phyloP scores from a whole-genome alignment of 805 yeast genomes.

The Zygosaccharomyces kombuchaensis region DNA sequence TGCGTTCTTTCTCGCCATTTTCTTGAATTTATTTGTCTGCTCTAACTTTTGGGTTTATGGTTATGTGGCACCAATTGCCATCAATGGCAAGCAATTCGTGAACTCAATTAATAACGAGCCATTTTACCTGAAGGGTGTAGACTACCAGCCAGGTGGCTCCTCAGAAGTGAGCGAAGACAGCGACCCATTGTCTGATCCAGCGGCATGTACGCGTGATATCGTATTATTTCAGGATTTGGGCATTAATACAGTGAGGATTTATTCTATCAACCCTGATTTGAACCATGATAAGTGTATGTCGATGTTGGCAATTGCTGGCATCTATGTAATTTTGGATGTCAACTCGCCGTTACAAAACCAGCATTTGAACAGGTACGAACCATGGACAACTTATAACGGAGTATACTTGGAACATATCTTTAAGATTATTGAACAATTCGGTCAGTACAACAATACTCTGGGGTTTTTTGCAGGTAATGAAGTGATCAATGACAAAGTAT shows the following conservation, averaged over 20 bases:
- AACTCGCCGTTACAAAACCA: constrained; percentile 79
- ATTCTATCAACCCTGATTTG: constrained; percentile 76
- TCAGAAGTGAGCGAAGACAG: constrained; percentile 52
- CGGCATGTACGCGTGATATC: constrained; percentile 76
- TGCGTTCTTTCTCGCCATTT: not conserved
- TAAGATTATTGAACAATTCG: constrained; percentile 73
- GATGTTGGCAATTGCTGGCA: constrained; percentile 83
- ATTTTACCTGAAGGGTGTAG: constrained; percentile 81
- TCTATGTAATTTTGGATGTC: constrained; percentile 86
- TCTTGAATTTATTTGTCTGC: not conserved
- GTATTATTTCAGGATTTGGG: constrained; percentile 77
- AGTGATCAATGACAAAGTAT: constrained; percentile 71
- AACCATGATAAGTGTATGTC: constrained; percentile 92
- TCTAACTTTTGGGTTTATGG: constrained; percentile 15
- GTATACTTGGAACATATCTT: constrained; percentile 72
- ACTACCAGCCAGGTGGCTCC: constrained; percentile 95
- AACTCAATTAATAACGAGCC: constrained; percentile 73
- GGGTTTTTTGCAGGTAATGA: constrained; percentile 94
- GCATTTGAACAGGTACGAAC: constrained; percentile 85
- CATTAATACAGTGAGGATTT: constrained; percentile 81
- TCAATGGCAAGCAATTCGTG: constrained; percentile 66
- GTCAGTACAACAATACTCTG: constrained; percentile 80
- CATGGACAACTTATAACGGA: constrained; percentile 80
- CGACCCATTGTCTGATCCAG: constrained; percentile 77
- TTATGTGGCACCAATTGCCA: constrained; percentile 60